Evolutionary conservation across 1,284 basidiomycete genomes (phyloP).

Genomic region (Heterobasidion parviporum): DNA sequence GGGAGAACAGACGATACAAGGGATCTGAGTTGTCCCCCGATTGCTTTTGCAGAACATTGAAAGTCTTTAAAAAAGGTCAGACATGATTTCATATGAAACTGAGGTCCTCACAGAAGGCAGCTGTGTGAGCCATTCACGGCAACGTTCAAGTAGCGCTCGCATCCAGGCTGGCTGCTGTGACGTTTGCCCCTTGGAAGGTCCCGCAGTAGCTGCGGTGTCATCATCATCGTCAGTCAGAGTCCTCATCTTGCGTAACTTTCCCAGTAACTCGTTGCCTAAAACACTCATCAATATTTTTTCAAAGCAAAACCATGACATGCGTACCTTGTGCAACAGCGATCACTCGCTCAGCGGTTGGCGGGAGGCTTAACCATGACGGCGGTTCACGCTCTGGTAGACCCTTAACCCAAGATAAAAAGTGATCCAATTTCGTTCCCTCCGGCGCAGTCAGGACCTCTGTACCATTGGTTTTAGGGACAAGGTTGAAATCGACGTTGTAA

Average conservation of each 20-base stretch:
- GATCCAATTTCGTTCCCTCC: slow-evolving; percentile 85
- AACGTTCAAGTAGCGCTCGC: slow-evolving; percentile 72
- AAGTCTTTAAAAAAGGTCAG: slow-evolving; percentile 32
- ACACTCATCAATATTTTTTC: slow-evolving; percentile 8
- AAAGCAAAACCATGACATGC: background rate
- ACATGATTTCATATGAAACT: slow-evolving; percentile 16
- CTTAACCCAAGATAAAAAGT: slow-evolving; percentile 86
- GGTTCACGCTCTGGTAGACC: slow-evolving; percentile 85
- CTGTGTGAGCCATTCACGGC: slow-evolving; percentile 73
- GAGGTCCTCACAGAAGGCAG: slow-evolving; percentile 54
- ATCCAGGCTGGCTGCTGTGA: slow-evolving; percentile 89
- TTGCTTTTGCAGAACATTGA: slow-evolving; percentile 57
- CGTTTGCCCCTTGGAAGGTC: slow-evolving; percentile 50
- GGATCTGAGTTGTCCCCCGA: slow-evolving; percentile 72
- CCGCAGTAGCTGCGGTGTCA: slow-evolving; percentile 42
- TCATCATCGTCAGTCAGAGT: slow-evolving; percentile 84
- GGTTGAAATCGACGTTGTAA: slow-evolving; percentile 87
- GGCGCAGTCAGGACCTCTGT: slow-evolving; percentile 64
- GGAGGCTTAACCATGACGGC: slow-evolving; percentile 87
- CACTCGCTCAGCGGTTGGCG: slow-evolving; percentile 83
- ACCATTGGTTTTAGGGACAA: slow-evolving; percentile 63
- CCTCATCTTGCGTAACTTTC: slow-evolving; percentile 88
- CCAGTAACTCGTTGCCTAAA: slow-evolving; percentile 73
- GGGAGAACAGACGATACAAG: slow-evolving; percentile 78
- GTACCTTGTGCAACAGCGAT: slow-evolving; percentile 87